phyloP scores from a whole-genome alignment of 495 filamentous ascomycete species.

The Beverwykella pulmonaria region DNA sequence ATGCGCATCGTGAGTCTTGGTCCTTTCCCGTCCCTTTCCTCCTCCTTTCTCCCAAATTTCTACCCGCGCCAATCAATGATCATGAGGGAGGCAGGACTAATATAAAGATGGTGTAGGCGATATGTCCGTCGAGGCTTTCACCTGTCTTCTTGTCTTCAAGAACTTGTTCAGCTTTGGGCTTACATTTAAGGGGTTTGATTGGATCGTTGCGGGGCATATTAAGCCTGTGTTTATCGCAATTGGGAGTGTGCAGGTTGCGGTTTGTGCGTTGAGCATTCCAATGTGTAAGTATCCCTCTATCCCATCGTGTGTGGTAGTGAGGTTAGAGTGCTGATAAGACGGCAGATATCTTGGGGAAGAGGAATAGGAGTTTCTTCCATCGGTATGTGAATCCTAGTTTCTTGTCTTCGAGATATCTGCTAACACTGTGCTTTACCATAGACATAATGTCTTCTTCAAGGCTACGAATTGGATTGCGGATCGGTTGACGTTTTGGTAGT shows the following conservation, averaged over 20 bases:
- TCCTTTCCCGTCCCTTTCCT: background rate
- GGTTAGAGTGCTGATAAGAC: background rate
- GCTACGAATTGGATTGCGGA: conserved; percentile 41
- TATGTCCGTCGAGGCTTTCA: conserved; percentile 88
- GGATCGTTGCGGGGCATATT: conserved; percentile 65
- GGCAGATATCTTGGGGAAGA: conserved; percentile 79
- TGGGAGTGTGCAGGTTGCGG: conserved; percentile 71
- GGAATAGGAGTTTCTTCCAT: conserved; percentile 69
- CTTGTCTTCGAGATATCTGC: too few species aligned
- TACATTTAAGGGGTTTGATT: conserved; percentile 79
- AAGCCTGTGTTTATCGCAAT: conserved; percentile 69
- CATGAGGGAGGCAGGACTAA: too few species aligned
- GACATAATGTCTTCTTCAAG: conserved; percentile 69
- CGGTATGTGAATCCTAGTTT: conserved; percentile 38
- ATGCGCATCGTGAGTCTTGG: conserved; percentile 76
- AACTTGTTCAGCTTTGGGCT: conserved; percentile 88
- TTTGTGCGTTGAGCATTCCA: conserved; percentile 73
- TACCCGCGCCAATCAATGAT: too few species aligned
- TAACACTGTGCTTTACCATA: too few species aligned
- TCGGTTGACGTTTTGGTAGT: conserved; percentile 31
- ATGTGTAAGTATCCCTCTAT: conserved; percentile 65
- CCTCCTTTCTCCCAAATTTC: background rate
- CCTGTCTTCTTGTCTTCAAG: conserved; percentile 87
- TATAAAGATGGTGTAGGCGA: conserved; percentile 55
- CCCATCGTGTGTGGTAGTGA: background rate